phyloP scores from a whole-genome alignment of 805 yeast genomes.

The Kregervanrija fluxuum region DNA sequence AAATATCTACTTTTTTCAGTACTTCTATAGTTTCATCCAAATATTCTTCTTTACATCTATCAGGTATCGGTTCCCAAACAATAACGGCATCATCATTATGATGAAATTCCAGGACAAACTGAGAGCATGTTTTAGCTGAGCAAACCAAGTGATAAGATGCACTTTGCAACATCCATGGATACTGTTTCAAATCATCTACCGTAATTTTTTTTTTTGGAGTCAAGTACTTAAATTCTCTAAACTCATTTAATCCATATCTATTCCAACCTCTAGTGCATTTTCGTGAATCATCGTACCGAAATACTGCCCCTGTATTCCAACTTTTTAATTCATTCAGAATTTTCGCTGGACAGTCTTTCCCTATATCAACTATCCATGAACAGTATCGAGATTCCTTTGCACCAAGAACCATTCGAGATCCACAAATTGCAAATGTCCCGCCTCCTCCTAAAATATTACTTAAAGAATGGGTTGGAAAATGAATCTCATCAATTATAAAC shows the following conservation, averaged over 20 bases:
- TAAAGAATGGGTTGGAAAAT: slow-evolving; percentile 37
- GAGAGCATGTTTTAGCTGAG: slow-evolving; percentile 53
- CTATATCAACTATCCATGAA: slow-evolving; percentile 75
- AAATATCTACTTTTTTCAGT: slow-evolving; percentile 43
- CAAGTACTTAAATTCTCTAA: slow-evolving; percentile 51
- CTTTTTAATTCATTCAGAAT: slow-evolving; percentile 37
- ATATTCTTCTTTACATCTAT: slow-evolving; percentile 51
- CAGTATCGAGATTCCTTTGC: slow-evolving; percentile 28
- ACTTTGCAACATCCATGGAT: slow-evolving; percentile 32
- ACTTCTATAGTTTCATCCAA: slow-evolving; percentile 31
- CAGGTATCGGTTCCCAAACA: slow-evolving; percentile 87
- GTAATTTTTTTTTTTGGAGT: slow-evolving; percentile 57
- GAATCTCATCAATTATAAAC: slow-evolving; percentile 86
- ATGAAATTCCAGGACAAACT: slow-evolving; percentile 33
- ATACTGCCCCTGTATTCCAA: slow-evolving; percentile 59
- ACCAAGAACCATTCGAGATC: slow-evolving; percentile 54
- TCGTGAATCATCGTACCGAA: slow-evolving; percentile 45
- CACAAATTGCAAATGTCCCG: slow-evolving; percentile 73
- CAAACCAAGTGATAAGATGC: slow-evolving; percentile 65
- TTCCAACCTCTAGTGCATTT: slow-evolving; percentile 80
- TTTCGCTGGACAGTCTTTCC: slow-evolving; percentile 61
- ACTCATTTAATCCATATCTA: slow-evolving; percentile 56
- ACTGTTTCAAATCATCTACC: slow-evolving; percentile 42
- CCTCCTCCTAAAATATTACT: slow-evolving; percentile 79
- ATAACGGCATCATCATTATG: slow-evolving; percentile 29